Evolutionary conservation across 805 yeast species (phyloP).

Genomic region (Candida silvatica): DNA sequence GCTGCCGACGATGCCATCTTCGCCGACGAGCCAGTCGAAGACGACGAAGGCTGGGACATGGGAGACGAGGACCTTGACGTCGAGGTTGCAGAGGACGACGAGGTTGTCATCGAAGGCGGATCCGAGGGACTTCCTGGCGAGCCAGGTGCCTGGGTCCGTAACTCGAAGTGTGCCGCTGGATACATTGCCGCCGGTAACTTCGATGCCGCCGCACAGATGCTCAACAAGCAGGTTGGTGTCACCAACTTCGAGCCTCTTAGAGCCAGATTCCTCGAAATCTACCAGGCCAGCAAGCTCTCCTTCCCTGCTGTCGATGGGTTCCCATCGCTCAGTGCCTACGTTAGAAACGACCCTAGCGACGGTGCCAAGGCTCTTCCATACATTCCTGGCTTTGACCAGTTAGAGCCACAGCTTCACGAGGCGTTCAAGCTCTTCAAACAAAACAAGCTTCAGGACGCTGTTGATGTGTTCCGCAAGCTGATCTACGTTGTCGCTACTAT

Average conservation of each 20-base stretch:
- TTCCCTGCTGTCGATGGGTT: conserved; percentile 63
- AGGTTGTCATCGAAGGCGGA: conserved; percentile 15
- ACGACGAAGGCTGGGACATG: conserved; percentile 72
- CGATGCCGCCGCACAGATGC: conserved; percentile 89
- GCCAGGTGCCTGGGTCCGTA: conserved; percentile 74
- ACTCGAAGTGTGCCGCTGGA: conserved; percentile 83
- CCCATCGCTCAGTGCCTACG: conserved; percentile 59
- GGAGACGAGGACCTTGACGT: conserved; percentile 75
- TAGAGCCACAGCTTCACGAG: conserved; percentile 52
- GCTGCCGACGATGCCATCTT: conserved; percentile 28
- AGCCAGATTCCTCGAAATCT: conserved; percentile 74
- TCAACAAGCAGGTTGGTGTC: conserved; percentile 84
- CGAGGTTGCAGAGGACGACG: conserved; percentile 31
- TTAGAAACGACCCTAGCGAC: conserved; percentile 54
- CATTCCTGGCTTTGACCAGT: conserved; percentile 63
- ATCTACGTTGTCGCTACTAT: conserved; percentile 67
- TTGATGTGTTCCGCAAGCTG: conserved; percentile 67
- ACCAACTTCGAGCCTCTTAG: conserved; percentile 83
- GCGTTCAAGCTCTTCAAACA: conserved; percentile 82
- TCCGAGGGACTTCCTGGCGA: conserved; percentile 41
- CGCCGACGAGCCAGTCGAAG: conserved; percentile 40
- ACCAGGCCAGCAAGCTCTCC: conserved; percentile 68
- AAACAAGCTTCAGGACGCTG: conserved; percentile 77
- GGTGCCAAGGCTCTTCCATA: conserved; percentile 47
- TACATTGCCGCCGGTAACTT: conserved; percentile 95